Conservation (phyloP, 768 basidiomycete genomes). For the Inosperma sp. region DNA sequence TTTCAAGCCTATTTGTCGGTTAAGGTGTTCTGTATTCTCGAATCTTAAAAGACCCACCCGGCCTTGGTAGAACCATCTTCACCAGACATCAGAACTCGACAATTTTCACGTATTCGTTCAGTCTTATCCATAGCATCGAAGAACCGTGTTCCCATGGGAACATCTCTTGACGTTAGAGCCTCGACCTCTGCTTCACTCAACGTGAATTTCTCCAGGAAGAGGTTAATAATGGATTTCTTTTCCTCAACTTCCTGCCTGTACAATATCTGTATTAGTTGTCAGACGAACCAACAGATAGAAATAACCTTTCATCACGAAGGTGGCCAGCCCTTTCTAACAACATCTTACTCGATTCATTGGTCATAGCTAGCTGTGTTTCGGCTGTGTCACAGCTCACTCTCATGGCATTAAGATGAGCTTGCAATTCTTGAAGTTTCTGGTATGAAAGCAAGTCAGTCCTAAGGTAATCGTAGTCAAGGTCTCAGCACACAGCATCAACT, state of each 20-base stretch:
- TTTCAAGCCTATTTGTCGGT: constrained; percentile 60
- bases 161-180: constrained; percentile 71
- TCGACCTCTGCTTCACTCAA: constrained; percentile 68
- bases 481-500: constrained; percentile 76
- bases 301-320: constrained; percentile 67
- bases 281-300: constrained; percentile 4
- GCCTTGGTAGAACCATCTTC: constrained; percentile 75
- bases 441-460: not conserved
- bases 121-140: constrained; percentile 88
- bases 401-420: constrained; percentile 78
- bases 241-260: constrained; percentile 64
- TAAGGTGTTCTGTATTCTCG: not conserved
- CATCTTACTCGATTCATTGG: constrained; percentile 71
- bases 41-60: constrained; percentile 46
- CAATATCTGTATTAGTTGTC: not conserved
- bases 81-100: constrained; percentile 80
- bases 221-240: constrained; percentile 64
- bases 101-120: constrained; percentile 77
- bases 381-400: constrained; percentile 77
- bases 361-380: constrained; percentile 67
- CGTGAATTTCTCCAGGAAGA: constrained; percentile 86
- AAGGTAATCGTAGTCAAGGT: constrained; percentile 1
- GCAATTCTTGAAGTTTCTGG: constrained; percentile 81
- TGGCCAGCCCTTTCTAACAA: constrained; percentile 81
- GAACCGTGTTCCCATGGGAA: constrained; percentile 67